Evolutionary conservation across 257 asterid species (phyloP).

Genomic region (Penstemon davidsonii): DNA sequence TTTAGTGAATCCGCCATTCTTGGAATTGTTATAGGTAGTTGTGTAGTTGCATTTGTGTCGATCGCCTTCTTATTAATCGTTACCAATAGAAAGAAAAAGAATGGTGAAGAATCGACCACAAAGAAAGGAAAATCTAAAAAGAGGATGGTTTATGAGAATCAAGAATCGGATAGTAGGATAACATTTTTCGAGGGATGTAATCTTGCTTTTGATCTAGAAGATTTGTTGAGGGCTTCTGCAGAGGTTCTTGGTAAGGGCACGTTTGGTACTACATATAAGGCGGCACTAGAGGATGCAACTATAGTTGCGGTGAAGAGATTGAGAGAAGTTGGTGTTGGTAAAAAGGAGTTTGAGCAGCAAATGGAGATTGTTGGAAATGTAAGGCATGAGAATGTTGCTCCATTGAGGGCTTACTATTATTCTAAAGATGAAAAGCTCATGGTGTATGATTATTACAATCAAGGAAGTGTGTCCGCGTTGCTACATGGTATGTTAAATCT

Average conservation of each 20-base stretch:
- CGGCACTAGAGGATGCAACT: slow-evolving; percentile 69
- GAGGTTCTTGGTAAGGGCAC: slow-evolving; percentile 87
- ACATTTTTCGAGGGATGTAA: slow-evolving; percentile 58
- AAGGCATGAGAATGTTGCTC: slow-evolving; percentile 58
- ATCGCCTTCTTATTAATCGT: slow-evolving; percentile 39
- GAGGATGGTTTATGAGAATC: slow-evolving; percentile 36
- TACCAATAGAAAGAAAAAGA: slow-evolving; percentile 31
- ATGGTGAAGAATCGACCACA: not conserved
- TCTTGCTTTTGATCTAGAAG: slow-evolving; percentile 77
- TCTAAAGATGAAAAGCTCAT: slow-evolving; percentile 81
- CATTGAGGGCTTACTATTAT: slow-evolving; percentile 70
- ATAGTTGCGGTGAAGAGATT: slow-evolving; percentile 65
- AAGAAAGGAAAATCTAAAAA: slow-evolving; percentile 37
- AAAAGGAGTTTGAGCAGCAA: slow-evolving; percentile 68
- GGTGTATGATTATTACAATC: slow-evolving; percentile 63
- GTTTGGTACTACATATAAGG: slow-evolving; percentile 68
- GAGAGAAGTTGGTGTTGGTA: slow-evolving; percentile 59
- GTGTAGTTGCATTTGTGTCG: slow-evolving; percentile 38
- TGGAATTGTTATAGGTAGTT: slow-evolving; percentile 46
- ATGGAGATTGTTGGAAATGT: slow-evolving; percentile 66
- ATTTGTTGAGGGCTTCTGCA: slow-evolving; percentile 77
- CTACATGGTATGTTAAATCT: slow-evolving; percentile 42
- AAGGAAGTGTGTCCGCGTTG: slow-evolving; percentile 39
- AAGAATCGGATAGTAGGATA: slow-evolving; percentile 43
- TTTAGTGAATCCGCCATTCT: slow-evolving; percentile 37